A percentile compares a stretch with the other conserved stretches of the same genome.
Evolutionary conservation across 1,139 yeast species (phyloP).

Genomic region (Geotrichum aggregatum): DNA sequence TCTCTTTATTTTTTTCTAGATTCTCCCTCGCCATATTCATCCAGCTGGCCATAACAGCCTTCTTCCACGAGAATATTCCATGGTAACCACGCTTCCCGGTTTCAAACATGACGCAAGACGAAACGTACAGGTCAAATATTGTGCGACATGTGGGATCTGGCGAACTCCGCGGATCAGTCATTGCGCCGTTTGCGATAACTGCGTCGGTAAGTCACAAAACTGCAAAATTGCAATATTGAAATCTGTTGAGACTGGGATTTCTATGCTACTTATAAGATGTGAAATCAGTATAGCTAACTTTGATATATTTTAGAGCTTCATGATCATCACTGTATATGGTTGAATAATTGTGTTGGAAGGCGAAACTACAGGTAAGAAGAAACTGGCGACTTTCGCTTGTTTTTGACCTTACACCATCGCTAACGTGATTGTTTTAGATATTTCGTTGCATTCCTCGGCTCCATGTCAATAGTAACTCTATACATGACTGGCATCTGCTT

Average conservation of each 20-base stretch:
- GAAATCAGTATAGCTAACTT: too few species aligned
- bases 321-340: slow-evolving; percentile 82
- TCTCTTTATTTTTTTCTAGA: too few species aligned
- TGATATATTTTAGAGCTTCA: slow-evolving; percentile 37
- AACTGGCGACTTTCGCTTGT: not conserved
- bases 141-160: slow-evolving; percentile 59
- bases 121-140: slow-evolving; percentile 50
- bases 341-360: slow-evolving; percentile 73
- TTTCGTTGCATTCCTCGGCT: slow-evolving; percentile 16
- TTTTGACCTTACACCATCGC: not conserved
- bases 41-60: slow-evolving; percentile 43
- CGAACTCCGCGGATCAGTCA: slow-evolving; percentile 70
- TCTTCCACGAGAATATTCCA: slow-evolving; percentile 63
- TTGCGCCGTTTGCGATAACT: slow-evolving; percentile 63
- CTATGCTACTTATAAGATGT: too few species aligned
- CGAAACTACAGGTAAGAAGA: slow-evolving; percentile 53
- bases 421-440: not conserved
- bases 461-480: slow-evolving; percentile 8
- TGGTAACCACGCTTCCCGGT: slow-evolving; percentile 54
- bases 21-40: slow-evolving; percentile 64
- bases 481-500: slow-evolving; percentile 14
- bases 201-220: slow-evolving; percentile 43
- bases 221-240: not conserved
- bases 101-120: slow-evolving; percentile 25
- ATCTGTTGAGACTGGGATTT: too few species aligned